These are phyloP conservation scores for Monilinia laxa DNA, from an alignment of 2,329 filamentous ascomycete genomes.

Conservation along the genomic window DNA sequence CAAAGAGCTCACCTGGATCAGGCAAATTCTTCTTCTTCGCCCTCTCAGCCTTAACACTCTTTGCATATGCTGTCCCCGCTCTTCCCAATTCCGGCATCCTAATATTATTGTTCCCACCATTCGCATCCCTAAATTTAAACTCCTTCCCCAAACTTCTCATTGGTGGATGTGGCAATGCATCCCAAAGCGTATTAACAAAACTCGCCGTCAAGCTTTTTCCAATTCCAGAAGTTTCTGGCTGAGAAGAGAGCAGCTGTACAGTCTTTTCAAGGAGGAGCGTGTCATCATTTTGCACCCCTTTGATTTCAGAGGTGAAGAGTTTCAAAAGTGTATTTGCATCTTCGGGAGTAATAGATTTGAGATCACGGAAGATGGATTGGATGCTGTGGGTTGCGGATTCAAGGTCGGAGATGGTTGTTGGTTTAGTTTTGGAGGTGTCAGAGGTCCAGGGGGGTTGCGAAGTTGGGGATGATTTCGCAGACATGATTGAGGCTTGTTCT, in stretches of 20 bases:
- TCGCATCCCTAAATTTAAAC: conserved; percentile 60
- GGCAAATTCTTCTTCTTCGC: conserved; percentile 58
- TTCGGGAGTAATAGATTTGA: conserved; percentile 47
- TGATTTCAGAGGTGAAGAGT: conserved; percentile 60
- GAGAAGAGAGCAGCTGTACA: conserved; percentile 46
- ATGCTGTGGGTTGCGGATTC: conserved; percentile 18
- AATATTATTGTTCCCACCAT: conserved; percentile 55
- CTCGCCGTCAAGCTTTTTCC: conserved; percentile 54
- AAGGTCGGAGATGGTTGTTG: conserved; percentile 6
- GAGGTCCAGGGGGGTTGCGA: conserved; percentile 6
- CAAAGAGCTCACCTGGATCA: conserved; percentile 60
- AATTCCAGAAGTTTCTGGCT: conserved; percentile 9
- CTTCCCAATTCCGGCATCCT: conserved; percentile 63
- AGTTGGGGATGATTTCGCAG: not conserved
- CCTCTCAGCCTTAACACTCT: conserved; percentile 60
- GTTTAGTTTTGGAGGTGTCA: conserved; percentile 6
- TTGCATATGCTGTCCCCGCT: conserved; percentile 64
- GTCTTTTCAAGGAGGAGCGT: conserved; percentile 73
- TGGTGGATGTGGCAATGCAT: conserved; percentile 70
- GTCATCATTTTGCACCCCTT: conserved; percentile 68
- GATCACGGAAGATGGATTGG: conserved; percentile 40
- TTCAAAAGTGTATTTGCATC: conserved; percentile 57
- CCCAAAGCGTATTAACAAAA: conserved; percentile 69
- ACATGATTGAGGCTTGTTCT: conserved; percentile 1
- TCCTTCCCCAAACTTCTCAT: conserved; percentile 63